Evolutionary conservation across 2,329 filamentous ascomycete genomes (phyloP).

Genomic region (Hyphodiscus sp.): DNA sequence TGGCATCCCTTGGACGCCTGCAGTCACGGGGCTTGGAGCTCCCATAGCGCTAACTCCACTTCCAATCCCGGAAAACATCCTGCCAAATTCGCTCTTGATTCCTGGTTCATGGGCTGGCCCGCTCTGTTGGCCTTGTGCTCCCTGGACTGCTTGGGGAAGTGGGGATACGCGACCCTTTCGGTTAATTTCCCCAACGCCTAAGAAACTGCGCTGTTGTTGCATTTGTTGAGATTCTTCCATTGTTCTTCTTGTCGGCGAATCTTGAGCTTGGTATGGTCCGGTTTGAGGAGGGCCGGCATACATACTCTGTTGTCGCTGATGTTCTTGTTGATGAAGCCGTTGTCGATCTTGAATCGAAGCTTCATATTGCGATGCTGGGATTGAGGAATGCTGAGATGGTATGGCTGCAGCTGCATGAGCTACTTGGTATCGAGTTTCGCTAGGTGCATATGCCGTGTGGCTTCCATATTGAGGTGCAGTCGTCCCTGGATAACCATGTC

Average conservation of each 20-base stretch:
- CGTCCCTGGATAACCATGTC: constrained; percentile 24
- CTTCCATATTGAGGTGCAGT: constrained; percentile 21
- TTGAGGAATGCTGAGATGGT: constrained; percentile 28
- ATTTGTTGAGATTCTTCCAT: constrained; percentile 47
- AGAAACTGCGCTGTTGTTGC: constrained; percentile 53
- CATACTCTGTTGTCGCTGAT: constrained; percentile 30
- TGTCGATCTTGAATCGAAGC: constrained; percentile 26
- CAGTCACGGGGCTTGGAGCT: constrained; percentile 40
- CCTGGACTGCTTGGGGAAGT: constrained; percentile 87
- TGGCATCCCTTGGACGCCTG: constrained; percentile 45
- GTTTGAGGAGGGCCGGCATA: constrained; percentile 35
- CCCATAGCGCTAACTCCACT: constrained; percentile 52
- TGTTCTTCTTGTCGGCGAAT: constrained; percentile 36
- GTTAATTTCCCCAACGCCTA: constrained; percentile 71
- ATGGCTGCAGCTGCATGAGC: constrained; percentile 27
- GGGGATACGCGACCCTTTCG: constrained; percentile 80
- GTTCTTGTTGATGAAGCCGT: constrained; percentile 29
- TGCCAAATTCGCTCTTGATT: constrained; percentile 91
- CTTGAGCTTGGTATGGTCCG: constrained; percentile 38
- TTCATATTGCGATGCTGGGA: constrained; percentile 29
- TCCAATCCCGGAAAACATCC: constrained; percentile 92
- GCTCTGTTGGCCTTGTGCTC: constrained; percentile 73
- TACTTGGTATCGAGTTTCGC: constrained; percentile 28
- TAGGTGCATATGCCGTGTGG: constrained; percentile 22
- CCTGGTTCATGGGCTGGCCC: constrained; percentile 77